Evolutionary conservation across 2,329 filamentous ascomycete genomes (phyloP).

Genomic region (Coniochaeta prunicola): DNA sequence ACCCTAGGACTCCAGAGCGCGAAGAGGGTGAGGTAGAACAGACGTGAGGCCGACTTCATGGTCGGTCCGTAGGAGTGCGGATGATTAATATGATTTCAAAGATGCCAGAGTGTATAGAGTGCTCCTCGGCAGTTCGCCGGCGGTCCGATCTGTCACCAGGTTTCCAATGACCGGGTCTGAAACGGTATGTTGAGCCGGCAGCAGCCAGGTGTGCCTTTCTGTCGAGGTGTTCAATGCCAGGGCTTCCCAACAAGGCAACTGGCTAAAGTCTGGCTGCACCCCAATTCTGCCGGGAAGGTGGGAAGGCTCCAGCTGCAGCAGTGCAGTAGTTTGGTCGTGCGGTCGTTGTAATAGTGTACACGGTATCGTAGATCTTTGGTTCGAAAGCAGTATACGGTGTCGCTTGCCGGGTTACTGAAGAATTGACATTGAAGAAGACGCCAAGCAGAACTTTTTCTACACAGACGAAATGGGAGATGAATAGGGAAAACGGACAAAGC

Average conservation of each 20-base stretch:
- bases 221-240: not conserved
- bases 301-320: not conserved
- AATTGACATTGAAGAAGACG: not conserved
- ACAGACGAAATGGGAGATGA: not conserved
- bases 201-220: not conserved
- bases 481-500: not conserved
- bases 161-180: constrained; percentile 10
- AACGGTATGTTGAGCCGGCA: not conserved
- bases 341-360: too few species aligned
- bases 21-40: constrained; percentile 51
- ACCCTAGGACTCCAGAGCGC: constrained; percentile 43
- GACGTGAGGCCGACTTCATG: constrained; percentile 46
- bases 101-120: constrained; percentile 1
- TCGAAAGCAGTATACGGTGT: not conserved
- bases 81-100: constrained; percentile 2
- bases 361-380: not conserved
- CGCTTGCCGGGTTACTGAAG: not conserved
- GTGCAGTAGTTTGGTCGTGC: too few species aligned
- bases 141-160: not conserved
- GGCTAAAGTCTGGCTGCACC: not conserved
- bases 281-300: not conserved
- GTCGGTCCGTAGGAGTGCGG: constrained; percentile 3
- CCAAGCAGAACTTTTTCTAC: not conserved
- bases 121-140: not conserved
- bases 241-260: not conserved